phyloP scores from a whole-genome alignment of 1,284 basidiomycete species.

The Leccinum cinnamomeum region DNA sequence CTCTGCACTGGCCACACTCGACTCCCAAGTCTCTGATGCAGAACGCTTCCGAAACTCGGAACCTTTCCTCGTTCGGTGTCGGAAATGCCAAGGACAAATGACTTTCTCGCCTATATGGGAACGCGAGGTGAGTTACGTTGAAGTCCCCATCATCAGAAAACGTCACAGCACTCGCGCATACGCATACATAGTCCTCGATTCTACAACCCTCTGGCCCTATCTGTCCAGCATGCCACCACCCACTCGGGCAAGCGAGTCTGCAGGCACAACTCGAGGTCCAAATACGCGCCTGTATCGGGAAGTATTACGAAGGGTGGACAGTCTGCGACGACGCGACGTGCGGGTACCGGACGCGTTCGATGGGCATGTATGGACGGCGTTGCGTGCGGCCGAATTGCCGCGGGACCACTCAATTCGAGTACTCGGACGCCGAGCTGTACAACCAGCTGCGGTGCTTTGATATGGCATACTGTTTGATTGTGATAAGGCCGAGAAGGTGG shows the following conservation, averaged over 20 bases:
- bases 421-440: constrained; percentile 81
- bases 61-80: constrained; percentile 73
- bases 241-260: constrained; percentile 60
- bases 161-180: neutral
- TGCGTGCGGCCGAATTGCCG: constrained; percentile 72
- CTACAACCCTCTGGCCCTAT: constrained; percentile 48
- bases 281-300: constrained; percentile 74
- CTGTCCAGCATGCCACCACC: constrained; percentile 64
- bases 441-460: constrained; percentile 84
- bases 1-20: constrained; percentile 75
- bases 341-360: constrained; percentile 80
- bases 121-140: constrained; percentile 50
- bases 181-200: constrained; percentile 44
- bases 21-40: constrained; percentile 87
- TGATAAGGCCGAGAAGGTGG: constrained; percentile 59
- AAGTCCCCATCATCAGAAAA: neutral
- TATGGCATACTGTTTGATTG: constrained; percentile 66
- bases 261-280: constrained; percentile 85
- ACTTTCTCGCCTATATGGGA: constrained; percentile 69
- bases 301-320: constrained; percentile 90
- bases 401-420: constrained; percentile 79
- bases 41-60: constrained; percentile 82
- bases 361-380: constrained; percentile 86
- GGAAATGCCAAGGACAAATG: constrained; percentile 63
- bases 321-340: constrained; percentile 89